phyloP scores from a whole-genome alignment of 768 basidiomycete genomes.

The Candolleomyces aberdarensis region DNA sequence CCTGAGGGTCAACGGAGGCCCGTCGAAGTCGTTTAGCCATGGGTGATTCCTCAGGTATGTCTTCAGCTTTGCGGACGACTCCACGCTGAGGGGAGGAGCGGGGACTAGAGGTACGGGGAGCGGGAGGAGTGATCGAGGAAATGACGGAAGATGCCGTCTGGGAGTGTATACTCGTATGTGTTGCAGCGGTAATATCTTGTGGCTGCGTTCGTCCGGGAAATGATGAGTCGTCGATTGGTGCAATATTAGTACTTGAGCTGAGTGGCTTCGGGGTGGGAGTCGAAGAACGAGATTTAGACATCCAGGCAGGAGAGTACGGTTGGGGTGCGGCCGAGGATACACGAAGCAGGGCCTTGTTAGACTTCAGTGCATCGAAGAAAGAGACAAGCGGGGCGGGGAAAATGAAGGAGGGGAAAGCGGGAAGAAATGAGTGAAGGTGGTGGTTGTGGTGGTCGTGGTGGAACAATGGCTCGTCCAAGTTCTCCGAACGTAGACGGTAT shows the following conservation, averaged over 20 bases:
- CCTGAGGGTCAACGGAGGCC: slow-evolving; percentile 26
- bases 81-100: slow-evolving; percentile 19
- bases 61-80: slow-evolving; percentile 22
- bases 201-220: slow-evolving; percentile 38
- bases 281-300: slow-evolving; percentile 48
- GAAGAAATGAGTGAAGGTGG: slow-evolving; percentile 19
- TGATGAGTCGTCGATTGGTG: slow-evolving; percentile 29
- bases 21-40: slow-evolving; percentile 45
- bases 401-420: slow-evolving; percentile 2
- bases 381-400: slow-evolving; percentile 14
- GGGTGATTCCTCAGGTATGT: slow-evolving; percentile 19
- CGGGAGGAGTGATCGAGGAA: slow-evolving; percentile 21
- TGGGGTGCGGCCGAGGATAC: slow-evolving; percentile 27
- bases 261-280: slow-evolving; percentile 42
- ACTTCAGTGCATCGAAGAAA: slow-evolving; percentile 18
- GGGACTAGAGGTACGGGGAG: slow-evolving; percentile 13
- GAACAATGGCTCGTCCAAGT: slow-evolving; percentile 11
- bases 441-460: slow-evolving; percentile 16
- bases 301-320: slow-evolving; percentile 33
- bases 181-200: slow-evolving; percentile 34
- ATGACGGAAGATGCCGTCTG: neutral
- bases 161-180: slow-evolving; percentile 12
- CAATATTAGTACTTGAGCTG: slow-evolving; percentile 29
- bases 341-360: slow-evolving; percentile 29
- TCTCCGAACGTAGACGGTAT: slow-evolving; percentile 23